A percentile compares a stretch with the other conserved stretches of the same genome.
Evolutionary conservation across 768 basidiomycete species (phyloP).

Genomic region (Cystofilobasidium macerans): DNA sequence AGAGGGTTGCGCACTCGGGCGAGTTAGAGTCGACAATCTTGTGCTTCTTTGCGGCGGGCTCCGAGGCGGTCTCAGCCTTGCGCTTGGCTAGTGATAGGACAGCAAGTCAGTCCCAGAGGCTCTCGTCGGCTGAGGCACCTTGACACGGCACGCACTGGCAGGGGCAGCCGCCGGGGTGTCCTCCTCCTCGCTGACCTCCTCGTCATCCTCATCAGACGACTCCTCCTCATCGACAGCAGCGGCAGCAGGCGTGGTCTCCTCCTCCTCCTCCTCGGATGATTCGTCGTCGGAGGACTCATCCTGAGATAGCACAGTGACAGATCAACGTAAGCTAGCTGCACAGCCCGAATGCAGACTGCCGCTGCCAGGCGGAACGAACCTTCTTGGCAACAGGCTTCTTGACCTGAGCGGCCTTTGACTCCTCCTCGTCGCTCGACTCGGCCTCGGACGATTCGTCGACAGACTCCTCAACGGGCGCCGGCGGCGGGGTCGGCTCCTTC

Average conservation of each 20-base stretch:
- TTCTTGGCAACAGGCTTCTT: conserved; percentile 12
- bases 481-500: conserved; percentile 16
- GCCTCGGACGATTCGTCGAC: conserved; percentile 29
- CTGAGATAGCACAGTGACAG: conserved; percentile 1
- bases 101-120: conserved; percentile 14
- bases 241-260: conserved; percentile 1
- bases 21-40: conserved; percentile 47
- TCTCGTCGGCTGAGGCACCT: background rate
- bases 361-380: background rate
- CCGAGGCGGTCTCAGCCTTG: conserved; percentile 48
- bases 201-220: background rate
- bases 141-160: background rate
- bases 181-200: conserved; percentile 7
- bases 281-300: conserved; percentile 16
- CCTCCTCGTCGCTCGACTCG: conserved; percentile 31
- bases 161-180: background rate
- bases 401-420: conserved; percentile 27
- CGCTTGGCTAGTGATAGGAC: conserved; percentile 52
- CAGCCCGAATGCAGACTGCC: background rate
- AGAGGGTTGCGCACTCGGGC: conserved; percentile 56
- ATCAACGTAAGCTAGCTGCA: background rate
- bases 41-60: conserved; percentile 47
- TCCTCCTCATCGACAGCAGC: background rate
- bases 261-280: conserved; percentile 27
- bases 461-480: conserved; percentile 29